Base-by-base conservation (phyloP, 306 rosid species). In the Mimosa pudica region DNA sequence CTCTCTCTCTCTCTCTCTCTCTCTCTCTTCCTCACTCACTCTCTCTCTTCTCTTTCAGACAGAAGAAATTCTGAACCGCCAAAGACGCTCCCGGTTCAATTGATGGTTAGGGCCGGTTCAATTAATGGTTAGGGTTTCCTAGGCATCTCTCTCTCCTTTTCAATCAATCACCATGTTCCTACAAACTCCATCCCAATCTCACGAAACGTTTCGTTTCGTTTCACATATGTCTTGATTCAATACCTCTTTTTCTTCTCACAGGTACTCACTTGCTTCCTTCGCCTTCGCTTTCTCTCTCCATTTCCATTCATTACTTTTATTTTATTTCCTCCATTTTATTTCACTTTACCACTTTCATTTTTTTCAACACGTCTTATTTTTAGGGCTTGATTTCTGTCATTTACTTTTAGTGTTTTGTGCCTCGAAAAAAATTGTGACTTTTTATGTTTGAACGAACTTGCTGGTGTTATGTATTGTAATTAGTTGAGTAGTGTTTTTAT, bases 81-180 rank as follows among this genome's bases (percentile, higher is more conserved):
- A 74, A 80, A 75, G 54, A 71, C 80, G 70, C 77, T 72, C 32
- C 73, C 82, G 78, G 78, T 74, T 81, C 55, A 42, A 62, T 83
- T 80, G 42, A 76, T 84, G 84, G 84, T 80, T 91, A 93, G 97
- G 98, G 97, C 30, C 30, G 30, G 78, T 74, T 81, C 54, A 42
- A 61, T 83, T 80, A 35, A 76, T 84, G 84, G 84, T 80, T 91
- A 93, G 97, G 98, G 97, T 93, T 93, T 89, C 87, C 52, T 84
- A 83, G 76, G 73, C 76, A 79, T 74, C 58, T 82, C 75, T 74
- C 12, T 82, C 75, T 74, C 12, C 81, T 83, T 82, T 41, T 33
- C 48, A 24, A 17, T 16, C 18, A 24, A 17, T 16, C 18, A 52
- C 18, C 9, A 80, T 80, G 87, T 70, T 51, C 68, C 80, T 35